Conservation (phyloP, 305 asterid species). For the Caryopteris hybrid region DNA sequence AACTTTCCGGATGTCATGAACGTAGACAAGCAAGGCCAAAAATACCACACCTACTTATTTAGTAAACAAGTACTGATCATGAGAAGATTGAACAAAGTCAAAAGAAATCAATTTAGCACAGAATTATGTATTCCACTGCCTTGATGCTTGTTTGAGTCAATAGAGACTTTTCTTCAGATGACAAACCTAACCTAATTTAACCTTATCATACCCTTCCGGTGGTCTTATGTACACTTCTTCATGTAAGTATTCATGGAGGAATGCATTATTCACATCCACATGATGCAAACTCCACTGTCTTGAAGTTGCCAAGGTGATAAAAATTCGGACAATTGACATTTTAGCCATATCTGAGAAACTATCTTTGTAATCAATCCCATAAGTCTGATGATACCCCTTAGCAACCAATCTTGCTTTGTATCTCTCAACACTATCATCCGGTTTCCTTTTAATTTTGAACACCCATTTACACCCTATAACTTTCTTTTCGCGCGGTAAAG, state of each 20-base stretch:
- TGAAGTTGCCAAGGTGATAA: background rate
- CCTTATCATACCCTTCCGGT: background rate
- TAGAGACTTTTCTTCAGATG: background rate
- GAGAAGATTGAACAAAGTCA: background rate
- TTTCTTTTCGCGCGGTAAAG: background rate
- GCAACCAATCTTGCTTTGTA: background rate
- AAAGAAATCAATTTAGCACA: background rate
- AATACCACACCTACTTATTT: accelerated
- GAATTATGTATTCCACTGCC: too few species aligned
- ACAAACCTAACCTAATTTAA: background rate
- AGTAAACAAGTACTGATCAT: background rate
- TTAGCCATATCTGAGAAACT: background rate
- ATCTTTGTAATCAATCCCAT: background rate
- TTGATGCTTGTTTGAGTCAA: too few species aligned
- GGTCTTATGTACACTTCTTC: background rate
- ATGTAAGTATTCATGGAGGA: background rate
- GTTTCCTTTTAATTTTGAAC: background rate
- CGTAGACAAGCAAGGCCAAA: background rate
- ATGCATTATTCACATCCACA: background rate
- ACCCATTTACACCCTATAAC: background rate
- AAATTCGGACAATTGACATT: background rate
- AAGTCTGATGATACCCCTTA: background rate
- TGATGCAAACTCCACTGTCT: background rate
- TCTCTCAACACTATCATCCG: background rate
- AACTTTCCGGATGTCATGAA: background rate